phyloP scores from a whole-genome alignment of 257 asterid species.

The Coffea canephora region DNA sequence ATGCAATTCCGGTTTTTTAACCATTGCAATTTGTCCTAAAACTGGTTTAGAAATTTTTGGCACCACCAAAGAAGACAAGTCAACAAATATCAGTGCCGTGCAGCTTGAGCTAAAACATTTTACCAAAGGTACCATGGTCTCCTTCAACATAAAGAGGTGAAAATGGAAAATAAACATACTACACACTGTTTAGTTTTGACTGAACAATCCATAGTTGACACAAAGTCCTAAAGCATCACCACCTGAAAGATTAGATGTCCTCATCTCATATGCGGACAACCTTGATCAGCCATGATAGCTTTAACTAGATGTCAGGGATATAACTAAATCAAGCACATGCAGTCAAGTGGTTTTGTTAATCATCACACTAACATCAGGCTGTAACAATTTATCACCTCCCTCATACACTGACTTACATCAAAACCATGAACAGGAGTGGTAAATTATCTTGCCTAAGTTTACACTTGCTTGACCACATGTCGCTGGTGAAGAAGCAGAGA shows the following conservation, averaged over 20 bases:
- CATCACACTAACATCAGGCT: not conserved
- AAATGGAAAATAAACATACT: too few relatives aligned
- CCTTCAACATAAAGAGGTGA: not conserved
- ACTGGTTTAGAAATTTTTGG: not conserved
- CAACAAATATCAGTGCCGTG: not conserved
- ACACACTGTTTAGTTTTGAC: too few relatives aligned
- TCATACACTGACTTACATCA: not conserved
- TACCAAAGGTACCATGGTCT: not conserved
- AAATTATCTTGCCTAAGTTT: slow-evolving; percentile 41
- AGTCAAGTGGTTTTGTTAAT: not conserved
- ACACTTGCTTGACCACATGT: slow-evolving; percentile 17
- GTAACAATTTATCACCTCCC: not conserved
- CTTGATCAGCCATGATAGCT: not conserved
- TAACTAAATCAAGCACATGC: not conserved
- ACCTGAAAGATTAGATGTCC: slow-evolving; percentile 31
- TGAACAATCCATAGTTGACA: too few relatives aligned
- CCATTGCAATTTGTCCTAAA: not conserved
- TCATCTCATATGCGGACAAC: slow-evolving; percentile 5
- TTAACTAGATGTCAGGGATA: not conserved
- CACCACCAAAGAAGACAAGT: not conserved
- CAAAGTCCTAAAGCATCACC: slow-evolving; percentile 13
- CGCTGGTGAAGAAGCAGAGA: slow-evolving; percentile 9
- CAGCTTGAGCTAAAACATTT: not conserved
- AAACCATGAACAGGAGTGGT: not conserved
- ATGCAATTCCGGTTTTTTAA: not conserved